Percentiles rank a stretch among this genome's conserved stretches.
These are phyloP conservation scores for Cyberlindnera subsufficiens DNA, from an alignment of 805 yeast species.

Conservation along the genomic window DNA sequence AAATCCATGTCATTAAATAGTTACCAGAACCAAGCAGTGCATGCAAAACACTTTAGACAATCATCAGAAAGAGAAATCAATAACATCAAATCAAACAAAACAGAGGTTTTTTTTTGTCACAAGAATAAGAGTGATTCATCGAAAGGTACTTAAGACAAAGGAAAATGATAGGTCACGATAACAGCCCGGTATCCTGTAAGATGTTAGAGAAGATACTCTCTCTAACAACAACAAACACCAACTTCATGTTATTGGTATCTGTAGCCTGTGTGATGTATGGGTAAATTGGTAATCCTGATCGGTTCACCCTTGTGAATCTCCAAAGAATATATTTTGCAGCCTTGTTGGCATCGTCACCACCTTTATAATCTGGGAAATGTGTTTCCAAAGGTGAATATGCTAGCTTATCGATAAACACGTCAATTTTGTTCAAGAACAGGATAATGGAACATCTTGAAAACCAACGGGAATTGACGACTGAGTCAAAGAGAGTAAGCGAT, in stretches of 20 bases:
- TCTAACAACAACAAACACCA: slow-evolving; percentile 80
- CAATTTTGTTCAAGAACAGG: slow-evolving; percentile 83
- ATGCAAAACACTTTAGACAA: background rate
- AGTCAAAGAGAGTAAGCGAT: slow-evolving; percentile 78
- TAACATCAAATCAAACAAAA: background rate
- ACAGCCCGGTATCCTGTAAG: slow-evolving; percentile 68
- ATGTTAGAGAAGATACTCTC: slow-evolving; percentile 76
- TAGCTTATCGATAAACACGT: slow-evolving; percentile 80
- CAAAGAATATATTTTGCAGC: slow-evolving; percentile 90
- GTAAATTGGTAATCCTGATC: slow-evolving; percentile 74
- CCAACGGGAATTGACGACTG: slow-evolving; percentile 91
- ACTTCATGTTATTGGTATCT: slow-evolving; percentile 80
- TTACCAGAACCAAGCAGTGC: too few species aligned
- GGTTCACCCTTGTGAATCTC: slow-evolving; percentile 81
- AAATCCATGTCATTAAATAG: too few species aligned
- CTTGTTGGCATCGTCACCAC: slow-evolving; percentile 83
- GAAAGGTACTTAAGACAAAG: background rate
- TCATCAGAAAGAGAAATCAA: background rate
- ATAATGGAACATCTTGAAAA: slow-evolving; percentile 83
- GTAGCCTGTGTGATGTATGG: slow-evolving; percentile 96
- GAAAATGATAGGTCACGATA: slow-evolving; percentile 26
- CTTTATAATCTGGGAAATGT: slow-evolving; percentile 85
- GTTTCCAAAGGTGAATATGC: slow-evolving; percentile 75
- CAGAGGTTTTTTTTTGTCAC: too few species aligned
- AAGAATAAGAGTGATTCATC: too few species aligned